Base-by-base conservation (phyloP, 108 stramenopile genomes). In the Nannochloropsis gaditana region DNA sequence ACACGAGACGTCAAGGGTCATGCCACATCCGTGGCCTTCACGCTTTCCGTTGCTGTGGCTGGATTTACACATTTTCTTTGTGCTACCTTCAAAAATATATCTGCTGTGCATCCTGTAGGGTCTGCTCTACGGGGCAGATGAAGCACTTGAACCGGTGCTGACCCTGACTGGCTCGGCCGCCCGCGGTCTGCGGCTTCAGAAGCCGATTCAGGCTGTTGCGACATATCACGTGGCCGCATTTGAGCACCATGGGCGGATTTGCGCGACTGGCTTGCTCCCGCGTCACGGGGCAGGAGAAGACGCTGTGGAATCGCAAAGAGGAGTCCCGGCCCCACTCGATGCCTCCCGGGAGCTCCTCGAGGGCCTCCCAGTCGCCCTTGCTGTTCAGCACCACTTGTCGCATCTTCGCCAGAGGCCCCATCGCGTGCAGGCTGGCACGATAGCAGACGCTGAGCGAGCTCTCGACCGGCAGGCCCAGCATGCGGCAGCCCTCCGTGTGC, bases 281-380 rank as follows among this genome's bases (percentile, higher is more conserved):
- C 59, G 59, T 73, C 19, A 73, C 59, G n/a, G 59, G 59, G n/a
- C 59, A 73, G n/a, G 59, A 73, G n/a, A 73, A 73, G 59, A 73
- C 59, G 59, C 59, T 73, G 59, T 73, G 59, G n/a, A 73, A 73
- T n/a, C 59, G 59, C 59, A 73, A n/a, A n/a, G 59, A 73, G 59
- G 59, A n/a, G 15, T 5, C 8, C 59, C 59, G 19, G 19, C 59
- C 59, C 15, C 15, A n/a, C 19, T 73, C 59, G 59, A 73, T 73
- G 19, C n/a, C 59, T n/a, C 59, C 59, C 59, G 59, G 59, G 19
- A 73, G n/a, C 59, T 73, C 59, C 59, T 73, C 59, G 19, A 73
- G 59, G 19, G 19, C 59, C 59, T 73, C 59, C 59, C 59, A 73
- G n/a, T 73, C 59, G 19, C 59, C 59, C 59, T 4, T 73, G 59